Evolutionary conservation across 2,329 filamentous ascomycete species (phyloP).

Genomic region (Mariannaea sp.): DNA sequence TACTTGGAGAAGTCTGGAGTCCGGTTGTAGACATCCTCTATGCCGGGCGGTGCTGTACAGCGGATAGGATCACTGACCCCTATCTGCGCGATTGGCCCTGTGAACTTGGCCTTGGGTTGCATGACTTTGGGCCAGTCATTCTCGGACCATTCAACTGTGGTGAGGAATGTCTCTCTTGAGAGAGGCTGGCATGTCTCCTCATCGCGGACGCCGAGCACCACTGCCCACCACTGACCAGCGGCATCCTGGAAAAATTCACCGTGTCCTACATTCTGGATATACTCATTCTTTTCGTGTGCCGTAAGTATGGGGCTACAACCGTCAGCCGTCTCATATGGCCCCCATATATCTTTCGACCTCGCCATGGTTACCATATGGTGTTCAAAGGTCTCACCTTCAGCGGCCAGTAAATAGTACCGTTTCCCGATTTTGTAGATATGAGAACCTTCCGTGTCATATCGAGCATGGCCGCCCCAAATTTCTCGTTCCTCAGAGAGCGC

Average conservation of each 20-base stretch:
- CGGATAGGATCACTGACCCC: background rate
- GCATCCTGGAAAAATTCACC: constrained; percentile 35
- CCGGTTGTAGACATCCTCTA: constrained; percentile 15
- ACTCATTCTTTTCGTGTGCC: constrained; percentile 25
- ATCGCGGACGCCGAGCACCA: constrained; percentile 18
- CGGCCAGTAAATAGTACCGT: constrained; percentile 51
- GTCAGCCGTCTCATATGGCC: constrained; percentile 39
- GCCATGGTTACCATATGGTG: constrained; percentile 34
- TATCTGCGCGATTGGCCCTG: background rate
- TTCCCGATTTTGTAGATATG: constrained; percentile 51
- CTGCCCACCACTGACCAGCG: constrained; percentile 28
- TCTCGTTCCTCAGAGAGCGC: constrained; percentile 25
- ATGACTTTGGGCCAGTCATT: constrained; percentile 14
- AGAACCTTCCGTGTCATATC: constrained; percentile 35
- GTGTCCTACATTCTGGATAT: constrained; percentile 34
- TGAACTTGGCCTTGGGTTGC: constrained; percentile 16
- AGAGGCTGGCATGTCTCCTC: constrained; percentile 11
- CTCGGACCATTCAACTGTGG: constrained; percentile 19
- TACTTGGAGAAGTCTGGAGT: constrained; percentile 17
- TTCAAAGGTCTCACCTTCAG: constrained; percentile 48
- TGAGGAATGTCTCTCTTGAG: constrained; percentile 17
- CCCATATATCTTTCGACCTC: constrained; percentile 33
- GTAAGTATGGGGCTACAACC: constrained; percentile 43
- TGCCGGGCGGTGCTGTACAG: background rate
- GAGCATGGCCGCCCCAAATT: constrained; percentile 26